Base-by-base conservation (phyloP, 495 filamentous ascomycete species). In the Staphylotrichum longicolle region DNA sequence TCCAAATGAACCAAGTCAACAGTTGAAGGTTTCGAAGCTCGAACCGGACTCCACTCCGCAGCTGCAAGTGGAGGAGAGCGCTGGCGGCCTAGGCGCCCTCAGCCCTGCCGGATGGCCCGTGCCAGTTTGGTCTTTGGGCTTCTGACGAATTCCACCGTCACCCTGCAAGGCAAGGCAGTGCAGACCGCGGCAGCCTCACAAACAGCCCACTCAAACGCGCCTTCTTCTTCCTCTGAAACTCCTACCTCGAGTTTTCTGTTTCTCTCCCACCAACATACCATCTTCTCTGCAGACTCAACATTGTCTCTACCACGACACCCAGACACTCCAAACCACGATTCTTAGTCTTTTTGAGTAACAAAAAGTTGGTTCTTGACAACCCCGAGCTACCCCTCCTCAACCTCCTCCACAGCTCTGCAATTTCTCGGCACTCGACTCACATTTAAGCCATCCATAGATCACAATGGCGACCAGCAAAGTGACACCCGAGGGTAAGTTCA, bases 131-230 rank as follows among this genome's bases (percentile, higher is more conserved):
- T 75, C 72, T 75, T 72, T 67, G 60, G 59, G 66, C 66, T 75
- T 75, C 72, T 72, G 59, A 67, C 62, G 67, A 65, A 65, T 75
- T 75, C 72, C 66, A 74, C 66, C 66, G 57, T 57, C 42, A 65
- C 69, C 63, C 65, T 47, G 49, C 53, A 54, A 52, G 60, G 61
- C 58, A 54, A 61, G 60, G 58, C 39, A 46, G 51, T 60, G 67
- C 62, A 64, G 37, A 64, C 42, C 55, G 46, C 41, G 37, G 62
- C 68, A 71, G 68, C 69, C 65, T 71, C 69, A 68, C 63, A 59
- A 10, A 61, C 48, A 58, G 27, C 45, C 39, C 54, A 33, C 46
- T 37, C 49, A 55, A 45, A 41, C 51, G 47, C n/a, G 42, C 55
- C 54, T 40, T 51, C 49, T 46, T 27, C 44, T 49, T 32, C 54